Conservation (phyloP, 371 early-diverging fungal species). For the Scutellospora calospora region DNA sequence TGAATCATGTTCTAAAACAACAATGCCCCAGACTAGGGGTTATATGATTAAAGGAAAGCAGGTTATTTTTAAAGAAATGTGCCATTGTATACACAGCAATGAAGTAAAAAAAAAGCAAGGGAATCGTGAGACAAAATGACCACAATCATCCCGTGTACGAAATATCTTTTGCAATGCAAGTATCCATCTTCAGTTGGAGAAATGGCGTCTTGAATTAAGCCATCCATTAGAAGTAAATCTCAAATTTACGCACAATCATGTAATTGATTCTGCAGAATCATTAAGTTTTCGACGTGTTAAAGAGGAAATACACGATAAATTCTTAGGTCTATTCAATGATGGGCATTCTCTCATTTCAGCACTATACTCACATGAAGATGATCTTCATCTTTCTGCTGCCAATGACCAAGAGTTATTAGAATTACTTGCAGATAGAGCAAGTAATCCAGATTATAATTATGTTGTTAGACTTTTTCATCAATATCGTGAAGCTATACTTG, state of each 20-base stretch:
- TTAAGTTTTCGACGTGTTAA: not conserved
- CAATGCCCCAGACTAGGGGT: not conserved
- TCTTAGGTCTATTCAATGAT: not conserved
- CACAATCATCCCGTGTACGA: not conserved
- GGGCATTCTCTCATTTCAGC: not conserved
- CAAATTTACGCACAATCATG: constrained; percentile 4
- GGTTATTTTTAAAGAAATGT: not conserved
- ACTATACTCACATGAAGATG: not conserved
- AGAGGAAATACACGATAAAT: not conserved
- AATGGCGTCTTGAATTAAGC: not conserved
- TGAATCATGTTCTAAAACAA: not conserved
- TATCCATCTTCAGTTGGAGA: not conserved
- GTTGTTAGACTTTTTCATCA: not conserved
- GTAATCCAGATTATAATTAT: not conserved
- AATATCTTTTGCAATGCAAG: not conserved
- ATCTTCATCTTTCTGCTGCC: not conserved
- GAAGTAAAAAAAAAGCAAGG: not conserved
- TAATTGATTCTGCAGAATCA: constrained; percentile 12
- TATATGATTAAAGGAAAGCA: not conserved
- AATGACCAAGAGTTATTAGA: not conserved
- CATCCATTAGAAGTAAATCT: not conserved
- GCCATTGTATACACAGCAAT: not conserved
- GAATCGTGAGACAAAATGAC: not conserved
- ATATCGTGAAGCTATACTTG: not conserved
- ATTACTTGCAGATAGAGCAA: not conserved